Evolutionary conservation across 768 basidiomycete species (phyloP).

Genomic region (Leccinum arenicola): DNA sequence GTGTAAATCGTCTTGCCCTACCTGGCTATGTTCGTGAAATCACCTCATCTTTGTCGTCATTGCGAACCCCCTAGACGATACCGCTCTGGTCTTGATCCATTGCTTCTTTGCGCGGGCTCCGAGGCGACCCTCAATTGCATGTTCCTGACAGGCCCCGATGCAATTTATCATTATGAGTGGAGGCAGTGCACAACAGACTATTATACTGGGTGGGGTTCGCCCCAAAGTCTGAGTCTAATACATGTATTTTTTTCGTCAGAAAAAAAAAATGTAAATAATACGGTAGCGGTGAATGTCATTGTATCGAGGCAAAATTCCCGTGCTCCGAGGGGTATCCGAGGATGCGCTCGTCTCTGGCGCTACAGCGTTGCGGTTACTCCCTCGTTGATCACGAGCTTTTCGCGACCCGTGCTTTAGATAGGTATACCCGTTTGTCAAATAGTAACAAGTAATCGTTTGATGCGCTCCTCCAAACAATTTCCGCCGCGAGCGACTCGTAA

Average conservation of each 20-base stretch:
- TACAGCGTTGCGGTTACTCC: not conserved
- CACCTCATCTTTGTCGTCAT: conserved; percentile 19
- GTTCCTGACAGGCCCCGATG: conserved; percentile 29
- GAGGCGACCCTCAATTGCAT: conserved; percentile 22
- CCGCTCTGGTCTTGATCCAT: not conserved
- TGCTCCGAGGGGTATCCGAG: not conserved
- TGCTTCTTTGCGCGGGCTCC: conserved; percentile 30
- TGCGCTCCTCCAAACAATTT: conserved; percentile 2
- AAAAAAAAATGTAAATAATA: conserved; percentile 11
- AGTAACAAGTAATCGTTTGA: conserved; percentile 6
- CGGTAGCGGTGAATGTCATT: conserved; percentile 2
- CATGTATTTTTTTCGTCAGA: not conserved
- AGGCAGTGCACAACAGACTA: conserved; percentile 9
- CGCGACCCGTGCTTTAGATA: not conserved
- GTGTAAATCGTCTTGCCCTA: conserved; percentile 11
- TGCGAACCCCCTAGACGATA: not conserved
- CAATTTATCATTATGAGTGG: conserved; percentile 17
- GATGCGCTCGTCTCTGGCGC: not conserved
- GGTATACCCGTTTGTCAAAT: conserved; percentile 14
- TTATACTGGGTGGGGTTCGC: not conserved
- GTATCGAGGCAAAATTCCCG: not conserved
- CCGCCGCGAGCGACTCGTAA: conserved; percentile 5
- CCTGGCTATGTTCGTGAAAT: conserved; percentile 14
- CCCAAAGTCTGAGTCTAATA: not conserved
- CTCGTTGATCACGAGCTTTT: conserved; percentile 1